Conservation (phyloP, 192 early-diverging fungal species). For the Paraglomus brasilianum region DNA sequence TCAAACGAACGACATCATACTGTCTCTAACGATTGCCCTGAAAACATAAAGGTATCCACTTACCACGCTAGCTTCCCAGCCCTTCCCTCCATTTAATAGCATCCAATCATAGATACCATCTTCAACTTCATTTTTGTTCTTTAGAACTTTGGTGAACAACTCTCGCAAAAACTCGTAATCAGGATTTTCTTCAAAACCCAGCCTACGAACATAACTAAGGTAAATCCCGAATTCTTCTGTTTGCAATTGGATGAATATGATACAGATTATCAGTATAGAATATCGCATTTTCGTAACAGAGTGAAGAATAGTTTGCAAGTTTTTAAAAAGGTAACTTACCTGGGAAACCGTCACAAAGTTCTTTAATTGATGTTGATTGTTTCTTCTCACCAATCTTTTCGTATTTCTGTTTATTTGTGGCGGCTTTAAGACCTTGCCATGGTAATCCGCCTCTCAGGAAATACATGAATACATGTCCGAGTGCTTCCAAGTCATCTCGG, state of each 20-base stretch:
- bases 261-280: no score
- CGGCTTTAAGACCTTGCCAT: conserved; percentile 98
- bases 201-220: conserved; percentile 84
- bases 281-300: no score
- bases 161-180: conserved; percentile 93
- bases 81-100: conserved; percentile 55
- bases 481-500: conserved; percentile 94
- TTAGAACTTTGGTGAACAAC: conserved; percentile 78
- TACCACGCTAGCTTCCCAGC: conserved; percentile 45
- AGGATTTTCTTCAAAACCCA: conserved; percentile 95
- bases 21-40: no score
- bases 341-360: conserved; percentile 89
- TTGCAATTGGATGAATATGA: background rate
- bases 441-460: conserved; percentile 91
- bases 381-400: conserved; percentile 99
- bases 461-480: conserved; percentile 99
- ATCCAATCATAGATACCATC: conserved; percentile 98
- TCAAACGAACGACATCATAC: no score
- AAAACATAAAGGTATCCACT: no score
- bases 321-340: no score
- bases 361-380: conserved; percentile 83
- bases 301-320: no score
- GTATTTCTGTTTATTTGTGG: conserved; percentile 99
- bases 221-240: conserved; percentile 87
- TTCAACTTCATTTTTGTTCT: conserved; percentile 70